Evolutionary conservation across 805 yeast genomes (phyloP).

Genomic region (Wickerhamomyces rabaulensis): DNA sequence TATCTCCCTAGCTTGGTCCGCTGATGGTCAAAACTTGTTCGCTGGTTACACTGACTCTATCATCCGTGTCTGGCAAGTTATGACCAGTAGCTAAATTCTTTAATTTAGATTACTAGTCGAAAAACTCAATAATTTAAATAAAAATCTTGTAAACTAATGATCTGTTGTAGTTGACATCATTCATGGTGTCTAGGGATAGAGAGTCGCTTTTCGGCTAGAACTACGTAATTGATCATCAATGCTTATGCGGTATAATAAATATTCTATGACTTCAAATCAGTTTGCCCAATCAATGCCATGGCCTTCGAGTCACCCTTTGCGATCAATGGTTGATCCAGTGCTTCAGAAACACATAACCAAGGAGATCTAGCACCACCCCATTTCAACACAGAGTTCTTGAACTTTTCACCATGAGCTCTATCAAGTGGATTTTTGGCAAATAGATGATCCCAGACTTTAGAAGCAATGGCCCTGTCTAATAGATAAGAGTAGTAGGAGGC

Average conservation of each 20-base stretch:
- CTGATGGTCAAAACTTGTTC: slow-evolving; percentile 98
- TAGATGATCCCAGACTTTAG: slow-evolving; percentile 72
- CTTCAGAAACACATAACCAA: slow-evolving; percentile 79
- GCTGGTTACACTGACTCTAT: slow-evolving; percentile 99
- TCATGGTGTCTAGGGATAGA: background rate
- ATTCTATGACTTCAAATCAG: slow-evolving; percentile 10
- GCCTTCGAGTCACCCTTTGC: slow-evolving; percentile 65
- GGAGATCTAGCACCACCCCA: slow-evolving; percentile 97
- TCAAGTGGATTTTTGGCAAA: slow-evolving; percentile 69
- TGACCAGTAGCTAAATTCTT: slow-evolving; percentile 49
- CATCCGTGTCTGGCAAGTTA: slow-evolving; percentile 99
- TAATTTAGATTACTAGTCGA: slow-evolving; percentile 6
- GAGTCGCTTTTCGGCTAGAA: no score
- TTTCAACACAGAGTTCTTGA: slow-evolving; percentile 61
- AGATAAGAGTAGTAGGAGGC: slow-evolving; percentile 90
- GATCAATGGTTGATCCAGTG: slow-evolving; percentile 58
- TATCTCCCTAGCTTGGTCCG: slow-evolving; percentile 98
- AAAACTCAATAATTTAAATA: slow-evolving; percentile 2
- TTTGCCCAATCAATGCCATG: slow-evolving; percentile 50
- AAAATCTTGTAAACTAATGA: slow-evolving; percentile 3
- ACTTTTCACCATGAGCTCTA: slow-evolving; percentile 68
- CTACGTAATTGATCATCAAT: no score
- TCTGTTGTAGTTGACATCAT: background rate
- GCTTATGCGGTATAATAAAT: background rate
- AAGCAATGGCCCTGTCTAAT: slow-evolving; percentile 88